Percentiles rank a stretch among this genome's conserved stretches.
Evolutionary conservation across 2,329 filamentous ascomycete species (phyloP).

Genomic region (Teratosphaeria viscida): DNA sequence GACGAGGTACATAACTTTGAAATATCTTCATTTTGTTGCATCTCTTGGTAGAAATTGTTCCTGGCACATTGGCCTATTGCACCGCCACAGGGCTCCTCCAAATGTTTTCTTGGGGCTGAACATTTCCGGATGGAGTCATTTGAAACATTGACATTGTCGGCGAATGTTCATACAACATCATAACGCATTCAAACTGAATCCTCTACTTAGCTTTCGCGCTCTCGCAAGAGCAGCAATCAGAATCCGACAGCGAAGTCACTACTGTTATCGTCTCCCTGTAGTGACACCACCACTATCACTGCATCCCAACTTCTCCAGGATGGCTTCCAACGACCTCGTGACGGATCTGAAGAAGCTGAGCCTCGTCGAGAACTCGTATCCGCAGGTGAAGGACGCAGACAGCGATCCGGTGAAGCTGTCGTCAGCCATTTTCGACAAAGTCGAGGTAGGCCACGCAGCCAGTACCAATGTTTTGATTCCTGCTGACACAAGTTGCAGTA

Average conservation of each 20-base stretch:
- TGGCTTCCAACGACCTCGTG: constrained; percentile 23
- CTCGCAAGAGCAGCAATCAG: not conserved
- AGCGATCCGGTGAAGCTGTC: constrained; percentile 26
- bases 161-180: not conserved
- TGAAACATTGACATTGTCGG: not conserved
- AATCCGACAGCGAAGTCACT: not conserved
- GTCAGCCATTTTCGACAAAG: constrained; percentile 21
- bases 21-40: too few relatives aligned
- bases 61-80: not conserved
- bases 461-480: not conserved
- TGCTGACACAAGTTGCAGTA: constrained; percentile 43
- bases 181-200: not conserved
- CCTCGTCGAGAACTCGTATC: constrained; percentile 25
- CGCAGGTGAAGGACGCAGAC: constrained; percentile 21
- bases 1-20: not conserved
- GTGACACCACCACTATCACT: not conserved
- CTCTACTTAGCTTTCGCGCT: not conserved
- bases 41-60: not conserved
- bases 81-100: not conserved
- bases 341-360: constrained; percentile 18
- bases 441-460: constrained; percentile 17
- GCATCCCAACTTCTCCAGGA: constrained; percentile 6
- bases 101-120: not conserved
- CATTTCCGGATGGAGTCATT: not conserved
- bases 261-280: not conserved